These are phyloP conservation scores for Monilinia aucupariae DNA, from an alignment of 2,329 filamentous ascomycete genomes.

Conservation along the genomic window DNA sequence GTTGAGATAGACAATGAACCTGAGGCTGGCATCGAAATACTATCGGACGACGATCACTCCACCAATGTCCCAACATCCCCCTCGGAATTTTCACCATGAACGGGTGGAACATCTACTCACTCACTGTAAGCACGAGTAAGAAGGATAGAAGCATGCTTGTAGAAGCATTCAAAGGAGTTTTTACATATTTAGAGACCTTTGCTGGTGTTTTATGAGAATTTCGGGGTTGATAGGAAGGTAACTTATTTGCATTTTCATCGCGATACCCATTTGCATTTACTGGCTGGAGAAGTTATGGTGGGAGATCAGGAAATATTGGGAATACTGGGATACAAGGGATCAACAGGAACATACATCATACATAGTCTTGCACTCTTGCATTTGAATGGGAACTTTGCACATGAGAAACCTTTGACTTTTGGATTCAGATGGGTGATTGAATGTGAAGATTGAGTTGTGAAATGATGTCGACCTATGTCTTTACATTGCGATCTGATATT, in stretches of 20 bases:
- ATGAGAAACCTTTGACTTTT: background rate
- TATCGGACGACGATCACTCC: background rate
- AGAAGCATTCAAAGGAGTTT: background rate
- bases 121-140: background rate
- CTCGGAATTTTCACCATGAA: background rate
- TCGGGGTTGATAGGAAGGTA: background rate
- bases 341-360: background rate
- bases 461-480: too few relatives aligned
- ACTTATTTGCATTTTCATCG: background rate
- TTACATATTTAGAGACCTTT: background rate
- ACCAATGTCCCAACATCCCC: background rate
- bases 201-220: background rate
- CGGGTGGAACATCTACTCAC: background rate
- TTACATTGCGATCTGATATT: too few relatives aligned
- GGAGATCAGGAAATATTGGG: background rate
- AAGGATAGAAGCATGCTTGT: background rate
- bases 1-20: background rate
- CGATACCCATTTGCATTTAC: slow-evolving; percentile 6
- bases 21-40: background rate
- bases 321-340: background rate
- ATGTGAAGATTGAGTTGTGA: too few relatives aligned
- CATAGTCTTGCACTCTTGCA: background rate
- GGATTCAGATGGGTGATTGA: too few relatives aligned
- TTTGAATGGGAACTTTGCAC: background rate
- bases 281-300: background rate